phyloP scores from a whole-genome alignment of 208 protist genomes.

The Acanthamoeba lenticulata region DNA sequence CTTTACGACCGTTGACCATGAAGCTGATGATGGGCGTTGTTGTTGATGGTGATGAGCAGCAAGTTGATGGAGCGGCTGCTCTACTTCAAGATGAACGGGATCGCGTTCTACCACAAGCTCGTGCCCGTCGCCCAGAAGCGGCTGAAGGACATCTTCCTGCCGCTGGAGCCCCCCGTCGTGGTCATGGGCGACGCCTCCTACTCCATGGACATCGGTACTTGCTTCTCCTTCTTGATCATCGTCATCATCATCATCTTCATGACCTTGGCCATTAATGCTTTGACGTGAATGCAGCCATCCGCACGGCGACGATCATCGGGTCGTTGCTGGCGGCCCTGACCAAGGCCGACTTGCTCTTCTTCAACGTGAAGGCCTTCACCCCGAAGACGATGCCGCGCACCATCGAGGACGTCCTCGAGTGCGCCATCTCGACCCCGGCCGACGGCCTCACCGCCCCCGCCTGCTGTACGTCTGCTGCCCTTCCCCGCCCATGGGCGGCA shows the following conservation, averaged over 20 bases:
- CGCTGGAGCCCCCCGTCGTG: conserved; percentile 75
- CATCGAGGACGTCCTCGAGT: conserved; percentile 68
- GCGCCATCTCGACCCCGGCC: conserved; percentile 58
- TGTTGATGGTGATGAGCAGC: too few relatives aligned
- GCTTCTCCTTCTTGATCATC: neutral
- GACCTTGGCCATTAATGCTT: neutral
- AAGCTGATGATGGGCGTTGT: too few relatives aligned
- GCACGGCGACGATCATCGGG: conserved; percentile 74
- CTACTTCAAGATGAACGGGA: neutral
- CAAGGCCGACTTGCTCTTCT: conserved; percentile 78
- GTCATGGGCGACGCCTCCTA: conserved; percentile 76
- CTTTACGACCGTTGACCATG: neutral
- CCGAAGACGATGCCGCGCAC: conserved; percentile 18
- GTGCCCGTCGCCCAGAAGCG: conserved; percentile 11
- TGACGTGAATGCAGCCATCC: conserved; percentile 63
- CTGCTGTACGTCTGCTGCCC: neutral
- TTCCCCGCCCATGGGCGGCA: neutral
- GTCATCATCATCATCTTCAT: neutral
- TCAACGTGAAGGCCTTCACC: conserved; percentile 70
- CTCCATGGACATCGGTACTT: conserved; percentile 75
- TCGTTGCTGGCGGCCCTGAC: conserved; percentile 68
- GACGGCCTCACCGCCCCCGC: conserved; percentile 72
- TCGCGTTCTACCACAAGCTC: conserved; percentile 15
- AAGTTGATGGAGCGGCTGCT: conserved; percentile 82
- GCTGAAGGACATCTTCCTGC: conserved; percentile 67